Evolutionary conservation across 441 rosid genomes (phyloP).

Genomic region (Rhodomyrtus psidioides): DNA sequence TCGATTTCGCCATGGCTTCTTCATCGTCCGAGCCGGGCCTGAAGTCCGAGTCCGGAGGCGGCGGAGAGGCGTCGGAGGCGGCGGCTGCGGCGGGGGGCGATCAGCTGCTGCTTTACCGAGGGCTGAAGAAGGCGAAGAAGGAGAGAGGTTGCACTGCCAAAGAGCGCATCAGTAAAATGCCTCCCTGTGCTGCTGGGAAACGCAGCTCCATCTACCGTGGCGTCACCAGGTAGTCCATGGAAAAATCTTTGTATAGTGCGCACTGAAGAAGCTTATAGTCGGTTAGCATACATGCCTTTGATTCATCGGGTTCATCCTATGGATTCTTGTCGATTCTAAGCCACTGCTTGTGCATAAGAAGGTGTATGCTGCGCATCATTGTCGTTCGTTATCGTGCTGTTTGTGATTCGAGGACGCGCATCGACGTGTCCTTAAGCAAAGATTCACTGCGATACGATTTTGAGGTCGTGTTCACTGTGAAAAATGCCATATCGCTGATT

Average conservation of each 20-base stretch:
- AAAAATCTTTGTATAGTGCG: background rate
- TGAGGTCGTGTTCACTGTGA: background rate
- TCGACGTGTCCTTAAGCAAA: background rate
- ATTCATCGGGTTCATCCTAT: background rate
- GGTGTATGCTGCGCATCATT: background rate
- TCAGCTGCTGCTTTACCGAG: slow-evolving; percentile 67
- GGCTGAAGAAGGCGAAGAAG: slow-evolving; percentile 82
- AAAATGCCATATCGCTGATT: background rate
- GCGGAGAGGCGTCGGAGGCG: slow-evolving; percentile 12
- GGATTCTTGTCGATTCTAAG: background rate
- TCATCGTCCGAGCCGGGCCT: slow-evolving; percentile 76
- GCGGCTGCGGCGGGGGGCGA: slow-evolving; percentile 52
- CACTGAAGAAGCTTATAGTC: background rate
- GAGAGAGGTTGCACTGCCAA: slow-evolving; percentile 97
- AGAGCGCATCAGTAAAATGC: slow-evolving; percentile 97
- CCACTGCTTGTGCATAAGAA: background rate
- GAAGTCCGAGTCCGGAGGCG: slow-evolving; percentile 32
- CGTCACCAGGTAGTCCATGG: slow-evolving; percentile 38
- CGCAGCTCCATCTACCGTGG: slow-evolving; percentile 76
- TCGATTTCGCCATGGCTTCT: slow-evolving; percentile 47
- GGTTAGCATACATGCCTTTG: background rate
- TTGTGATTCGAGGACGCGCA: background rate
- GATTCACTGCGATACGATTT: background rate
- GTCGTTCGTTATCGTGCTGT: background rate
- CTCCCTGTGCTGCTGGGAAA: slow-evolving; percentile 83